These are phyloP conservation scores for Ensete ventricosum DNA, from an alignment of 176 grass and related monocot genomes.

Conservation along the genomic window DNA sequence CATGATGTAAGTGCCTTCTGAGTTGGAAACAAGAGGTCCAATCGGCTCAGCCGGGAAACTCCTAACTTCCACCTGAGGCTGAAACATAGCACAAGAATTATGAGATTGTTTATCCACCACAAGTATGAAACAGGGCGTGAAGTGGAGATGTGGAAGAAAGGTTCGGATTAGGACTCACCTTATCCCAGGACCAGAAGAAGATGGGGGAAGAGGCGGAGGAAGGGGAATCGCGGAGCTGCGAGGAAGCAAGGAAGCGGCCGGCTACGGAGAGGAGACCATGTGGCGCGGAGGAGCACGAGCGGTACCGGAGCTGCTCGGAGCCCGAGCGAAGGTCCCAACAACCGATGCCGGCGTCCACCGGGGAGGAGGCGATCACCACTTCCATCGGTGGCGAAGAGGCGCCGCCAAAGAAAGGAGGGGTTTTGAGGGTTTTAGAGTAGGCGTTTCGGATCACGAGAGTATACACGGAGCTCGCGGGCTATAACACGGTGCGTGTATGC, in stretches of 20 bases:
- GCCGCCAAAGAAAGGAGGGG: not conserved
- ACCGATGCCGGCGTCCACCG: conserved; percentile 38
- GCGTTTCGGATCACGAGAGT: not conserved
- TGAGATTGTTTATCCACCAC: not conserved
- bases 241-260: conserved; percentile 53
- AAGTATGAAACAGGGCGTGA: not conserved
- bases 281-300: conserved; percentile 39
- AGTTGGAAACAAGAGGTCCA: conserved; percentile 50
- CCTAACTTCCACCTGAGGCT: conserved; percentile 68
- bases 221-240: conserved; percentile 29
- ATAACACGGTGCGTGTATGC: no score
- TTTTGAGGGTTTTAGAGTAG: not conserved
- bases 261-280: conserved; percentile 40
- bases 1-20: conserved; percentile 71
- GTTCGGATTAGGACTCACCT: conserved; percentile 21
- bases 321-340: conserved; percentile 54
- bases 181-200: conserved; percentile 82
- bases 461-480: no score
- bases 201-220: conserved; percentile 38
- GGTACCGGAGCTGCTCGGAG: conserved; percentile 39
- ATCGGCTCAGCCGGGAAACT: conserved; percentile 87
- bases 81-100: conserved; percentile 5
- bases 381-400: not conserved
- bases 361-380: conserved; percentile 36
- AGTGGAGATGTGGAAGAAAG: not conserved